phyloP scores from a whole-genome alignment of 1,284 basidiomycete species.

The Schizophyllum amplum region DNA sequence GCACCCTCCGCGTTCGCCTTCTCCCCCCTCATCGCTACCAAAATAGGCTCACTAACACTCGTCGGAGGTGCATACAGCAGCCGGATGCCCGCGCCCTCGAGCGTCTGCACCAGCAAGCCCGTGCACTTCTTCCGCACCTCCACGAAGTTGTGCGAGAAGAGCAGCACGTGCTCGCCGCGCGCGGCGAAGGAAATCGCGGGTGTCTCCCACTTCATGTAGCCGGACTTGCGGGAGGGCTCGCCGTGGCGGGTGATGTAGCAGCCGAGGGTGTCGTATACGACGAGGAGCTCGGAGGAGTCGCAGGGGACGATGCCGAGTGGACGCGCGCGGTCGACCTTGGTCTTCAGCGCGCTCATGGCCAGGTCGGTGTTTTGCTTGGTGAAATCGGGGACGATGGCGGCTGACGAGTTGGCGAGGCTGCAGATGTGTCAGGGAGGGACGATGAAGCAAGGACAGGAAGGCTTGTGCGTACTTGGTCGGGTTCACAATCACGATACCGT shows the following conservation, averaged over 20 bases:
- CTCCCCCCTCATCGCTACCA: constrained; percentile 52
- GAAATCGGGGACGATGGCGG: constrained; percentile 56
- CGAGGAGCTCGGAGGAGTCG: constrained; percentile 49
- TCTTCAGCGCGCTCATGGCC: constrained; percentile 46
- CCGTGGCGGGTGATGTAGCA: constrained; percentile 69
- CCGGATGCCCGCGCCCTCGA: constrained; percentile 60
- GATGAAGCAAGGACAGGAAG: constrained; percentile 6
- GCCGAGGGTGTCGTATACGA: constrained; percentile 65
- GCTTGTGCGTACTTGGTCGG: constrained; percentile 64
- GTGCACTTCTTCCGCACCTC: constrained; percentile 59
- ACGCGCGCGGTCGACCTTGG: constrained; percentile 46
- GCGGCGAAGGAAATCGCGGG: constrained; percentile 51
- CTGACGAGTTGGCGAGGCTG: constrained; percentile 31
- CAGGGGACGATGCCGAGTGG: constrained; percentile 60
- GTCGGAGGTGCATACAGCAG: constrained; percentile 40
- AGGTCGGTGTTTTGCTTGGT: constrained; percentile 30
- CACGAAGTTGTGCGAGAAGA: constrained; percentile 66
- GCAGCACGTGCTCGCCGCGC: constrained; percentile 53
- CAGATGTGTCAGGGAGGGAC: constrained; percentile 1
- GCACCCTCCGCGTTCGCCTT: constrained; percentile 44
- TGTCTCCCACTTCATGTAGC: constrained; percentile 70
- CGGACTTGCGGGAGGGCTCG: constrained; percentile 45
- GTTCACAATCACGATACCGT: constrained; percentile 55
- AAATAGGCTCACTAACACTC: constrained; percentile 35
- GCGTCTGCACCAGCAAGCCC: constrained; percentile 64